These are phyloP conservation scores for Aschersonia sp. DNA, from an alignment of 2,329 filamentous ascomycete genomes.

Conservation along the genomic window DNA sequence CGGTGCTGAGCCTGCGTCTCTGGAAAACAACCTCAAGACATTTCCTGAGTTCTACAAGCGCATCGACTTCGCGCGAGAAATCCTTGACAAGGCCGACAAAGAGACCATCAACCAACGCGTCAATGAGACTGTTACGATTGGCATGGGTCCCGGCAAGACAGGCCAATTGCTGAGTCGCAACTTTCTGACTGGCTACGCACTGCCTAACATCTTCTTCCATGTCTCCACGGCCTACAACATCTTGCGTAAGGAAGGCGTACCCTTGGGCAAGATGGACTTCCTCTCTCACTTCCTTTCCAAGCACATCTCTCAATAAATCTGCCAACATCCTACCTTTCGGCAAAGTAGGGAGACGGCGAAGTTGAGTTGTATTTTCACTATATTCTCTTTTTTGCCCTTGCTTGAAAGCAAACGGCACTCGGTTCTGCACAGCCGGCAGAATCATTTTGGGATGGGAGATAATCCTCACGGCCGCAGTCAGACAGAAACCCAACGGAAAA, in stretches of 20 bases:
- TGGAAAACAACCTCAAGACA: constrained; percentile 15
- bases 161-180: constrained; percentile 12
- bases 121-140: constrained; percentile 13
- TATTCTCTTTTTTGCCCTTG: too few relatives aligned
- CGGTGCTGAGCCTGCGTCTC: constrained; percentile 13
- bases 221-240: constrained; percentile 43
- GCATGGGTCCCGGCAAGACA: constrained; percentile 15
- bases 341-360: too few relatives aligned
- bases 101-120: constrained; percentile 18
- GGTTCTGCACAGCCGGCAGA: too few relatives aligned
- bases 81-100: constrained; percentile 17
- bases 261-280: constrained; percentile 47
- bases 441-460: too few relatives aligned
- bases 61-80: constrained; percentile 16
- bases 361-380: too few relatives aligned
- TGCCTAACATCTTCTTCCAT: constrained; percentile 55
- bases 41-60: constrained; percentile 19
- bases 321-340: too few relatives aligned
- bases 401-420: too few relatives aligned
- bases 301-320: not conserved
- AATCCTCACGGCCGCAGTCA: too few relatives aligned
- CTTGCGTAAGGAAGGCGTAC: constrained; percentile 44
- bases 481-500: too few relatives aligned
- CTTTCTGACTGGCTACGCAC: constrained; percentile 31
- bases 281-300: constrained; percentile 18